Percentiles rank a stretch among this genome's conserved stretches.
phyloP scores from a whole-genome alignment of 192 early-diverging fungal species.

The Diversispora eburnea region DNA sequence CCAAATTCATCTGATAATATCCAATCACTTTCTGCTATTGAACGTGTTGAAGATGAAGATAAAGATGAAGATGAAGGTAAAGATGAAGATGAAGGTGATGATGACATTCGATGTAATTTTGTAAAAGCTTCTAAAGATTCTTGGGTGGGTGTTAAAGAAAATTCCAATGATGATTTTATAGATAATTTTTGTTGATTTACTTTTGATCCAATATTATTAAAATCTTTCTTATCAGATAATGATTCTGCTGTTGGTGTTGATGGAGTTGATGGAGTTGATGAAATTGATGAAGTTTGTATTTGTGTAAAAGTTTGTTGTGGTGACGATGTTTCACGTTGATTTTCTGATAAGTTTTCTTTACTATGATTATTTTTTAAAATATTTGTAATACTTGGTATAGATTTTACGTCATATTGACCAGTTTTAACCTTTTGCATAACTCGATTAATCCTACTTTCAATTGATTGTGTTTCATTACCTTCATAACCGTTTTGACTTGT shows the following conservation, averaged over 20 bases:
- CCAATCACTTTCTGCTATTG: slow-evolving; percentile 25
- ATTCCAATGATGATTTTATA: not conserved
- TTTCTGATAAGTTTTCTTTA: no score
- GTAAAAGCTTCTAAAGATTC: no score
- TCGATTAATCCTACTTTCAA: slow-evolving; percentile 23
- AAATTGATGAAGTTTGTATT: no score
- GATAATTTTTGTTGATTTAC: not conserved
- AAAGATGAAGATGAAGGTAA: not conserved
- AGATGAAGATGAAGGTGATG: no score
- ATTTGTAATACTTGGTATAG: not conserved
- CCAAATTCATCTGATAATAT: slow-evolving; percentile 46
- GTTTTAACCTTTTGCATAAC: slow-evolving; percentile 18
- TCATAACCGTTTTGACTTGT: not conserved
- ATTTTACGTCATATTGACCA: not conserved
- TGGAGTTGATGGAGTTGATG: no score
- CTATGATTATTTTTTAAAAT: not conserved
- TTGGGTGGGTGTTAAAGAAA: no score
- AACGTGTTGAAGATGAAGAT: not conserved
- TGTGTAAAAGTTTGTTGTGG: no score
- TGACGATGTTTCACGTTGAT: no score
- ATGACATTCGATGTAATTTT: no score
- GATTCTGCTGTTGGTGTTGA: no score
- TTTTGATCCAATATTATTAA: no score
- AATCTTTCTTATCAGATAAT: no score
- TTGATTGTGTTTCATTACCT: slow-evolving; percentile 2